phyloP scores from a whole-genome alignment of 2,329 filamentous ascomycete species.

The Botrytis byssoidea region DNA sequence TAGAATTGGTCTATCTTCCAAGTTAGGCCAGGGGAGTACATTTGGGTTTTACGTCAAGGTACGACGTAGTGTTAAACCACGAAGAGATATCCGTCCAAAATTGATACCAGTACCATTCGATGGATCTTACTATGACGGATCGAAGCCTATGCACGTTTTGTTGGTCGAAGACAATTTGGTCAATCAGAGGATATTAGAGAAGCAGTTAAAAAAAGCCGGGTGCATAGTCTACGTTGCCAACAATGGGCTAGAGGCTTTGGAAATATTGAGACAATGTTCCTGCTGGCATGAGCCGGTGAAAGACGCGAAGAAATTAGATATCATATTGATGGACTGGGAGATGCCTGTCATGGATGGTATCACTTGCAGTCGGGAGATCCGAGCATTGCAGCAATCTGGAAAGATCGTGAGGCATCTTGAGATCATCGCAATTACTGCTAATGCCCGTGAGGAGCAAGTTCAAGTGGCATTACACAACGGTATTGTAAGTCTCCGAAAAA shows the following conservation, averaged over 20 bases:
- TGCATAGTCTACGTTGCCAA: constrained; percentile 50
- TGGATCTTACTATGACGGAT: constrained; percentile 51
- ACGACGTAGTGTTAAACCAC: constrained; percentile 22
- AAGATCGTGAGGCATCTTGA: constrained; percentile 48
- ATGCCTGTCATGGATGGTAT: constrained; percentile 74
- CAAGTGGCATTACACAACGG: constrained; percentile 17
- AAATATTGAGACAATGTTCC: constrained; percentile 36
- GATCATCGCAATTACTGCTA: constrained; percentile 39
- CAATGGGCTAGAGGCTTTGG: constrained; percentile 56
- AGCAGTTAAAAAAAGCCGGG: constrained; percentile 48
- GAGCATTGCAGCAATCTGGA: constrained; percentile 55
- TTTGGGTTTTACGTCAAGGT: constrained; percentile 75
- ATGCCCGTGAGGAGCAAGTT: constrained; percentile 36
- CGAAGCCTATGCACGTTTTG: constrained; percentile 46
- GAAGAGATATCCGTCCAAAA: neutral
- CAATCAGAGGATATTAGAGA: constrained; percentile 56
- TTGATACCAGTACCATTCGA: neutral
- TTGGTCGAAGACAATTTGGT: constrained; percentile 62
- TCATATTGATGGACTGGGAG: constrained; percentile 74
- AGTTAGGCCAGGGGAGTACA: constrained; percentile 65
- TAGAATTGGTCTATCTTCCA: constrained; percentile 68
- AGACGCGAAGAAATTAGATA: constrained; percentile 46
- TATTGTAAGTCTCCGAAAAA: constrained; percentile 5
- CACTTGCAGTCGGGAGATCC: constrained; percentile 63
- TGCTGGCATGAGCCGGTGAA: constrained; percentile 30